These are phyloP conservation scores for Chaetomiaceae sp. DNA, from an alignment of 2,329 filamentous ascomycete species.

Conservation along the genomic window DNA sequence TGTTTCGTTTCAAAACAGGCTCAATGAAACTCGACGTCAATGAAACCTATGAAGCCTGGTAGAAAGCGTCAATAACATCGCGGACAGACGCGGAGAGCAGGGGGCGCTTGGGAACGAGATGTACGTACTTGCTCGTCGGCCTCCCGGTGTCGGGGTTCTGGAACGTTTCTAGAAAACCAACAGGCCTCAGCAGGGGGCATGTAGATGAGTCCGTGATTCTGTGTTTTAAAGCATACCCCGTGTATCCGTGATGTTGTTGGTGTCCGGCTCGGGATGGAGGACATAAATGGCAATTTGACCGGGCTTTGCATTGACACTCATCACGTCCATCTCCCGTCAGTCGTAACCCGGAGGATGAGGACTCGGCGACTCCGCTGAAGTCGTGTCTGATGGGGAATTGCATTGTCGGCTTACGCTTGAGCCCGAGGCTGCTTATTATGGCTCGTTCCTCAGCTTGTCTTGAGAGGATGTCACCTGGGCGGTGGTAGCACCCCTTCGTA, in stretches of 20 bases:
- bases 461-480: too few species aligned
- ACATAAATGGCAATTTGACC: neutral
- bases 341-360: neutral
- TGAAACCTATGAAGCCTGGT: too few species aligned
- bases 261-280: neutral
- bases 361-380: neutral
- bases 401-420: neutral
- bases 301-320: neutral
- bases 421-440: neutral
- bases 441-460: too few species aligned
- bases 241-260: neutral
- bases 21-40: neutral
- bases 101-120: neutral
- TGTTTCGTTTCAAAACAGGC: neutral
- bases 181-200: too few species aligned
- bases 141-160: neutral
- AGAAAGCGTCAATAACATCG: neutral
- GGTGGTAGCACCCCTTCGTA: too few species aligned
- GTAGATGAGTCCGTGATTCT: neutral
- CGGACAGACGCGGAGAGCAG: too few species aligned
- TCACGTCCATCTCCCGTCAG: too few species aligned
- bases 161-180: neutral
- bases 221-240: too few species aligned
- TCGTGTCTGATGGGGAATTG: neutral
- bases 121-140: neutral